Base-by-base conservation (phyloP, 495 filamentous ascomycete species). In the Penicilliopsis zonata region DNA sequence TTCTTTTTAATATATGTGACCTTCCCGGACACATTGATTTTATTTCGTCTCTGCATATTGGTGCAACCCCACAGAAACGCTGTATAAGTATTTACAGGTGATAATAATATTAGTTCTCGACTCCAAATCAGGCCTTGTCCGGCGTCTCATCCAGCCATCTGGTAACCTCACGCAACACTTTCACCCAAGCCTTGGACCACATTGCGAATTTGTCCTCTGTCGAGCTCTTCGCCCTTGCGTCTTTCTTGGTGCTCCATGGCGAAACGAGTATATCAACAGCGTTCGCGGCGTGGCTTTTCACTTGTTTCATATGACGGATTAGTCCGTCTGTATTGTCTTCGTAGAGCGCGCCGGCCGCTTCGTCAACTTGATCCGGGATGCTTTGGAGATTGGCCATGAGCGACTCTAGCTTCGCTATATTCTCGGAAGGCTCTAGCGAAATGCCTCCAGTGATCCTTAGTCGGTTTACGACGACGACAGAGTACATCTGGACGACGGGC, bases 121-220 rank as follows among this genome's bases (percentile, higher is more conserved):
- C n/a, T n/a, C n/a, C n/a, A n/a, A n/a, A n/a, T n/a, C n/a, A n/a
- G n/a, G 21, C 14, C 14, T 28, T 35, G 12, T 29, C 14, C 16
- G 14, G 16, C 13, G 20, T 20, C 13, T 41, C 36, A 13, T 36
- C 37, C 25, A 56, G 36, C 12, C 52, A 39, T 43, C 50, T 55
- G 43, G 48, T 53, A 18, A 66, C 53, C 44, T 61, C 58, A 13
- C 51, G 47, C 46, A 66, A 44, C 16, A 66, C 62, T 43, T 60
- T 66, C 22, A 51, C 36, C 67, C 65, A 70, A 12, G 63, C 67
- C 28, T 44, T 58, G 14, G 52, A 56, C 67, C 67, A 71, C 3
- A 34, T 35, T 9, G 52, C 48, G 33, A 69, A 71, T 36, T 65
- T 68, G 39, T 71, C 67, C 17, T 51, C 50, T 8, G 45, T 18